Conservation (phyloP, 495 filamentous ascomycete genomes). For the Aspergillus sclerotiicarbonarius region DNA sequence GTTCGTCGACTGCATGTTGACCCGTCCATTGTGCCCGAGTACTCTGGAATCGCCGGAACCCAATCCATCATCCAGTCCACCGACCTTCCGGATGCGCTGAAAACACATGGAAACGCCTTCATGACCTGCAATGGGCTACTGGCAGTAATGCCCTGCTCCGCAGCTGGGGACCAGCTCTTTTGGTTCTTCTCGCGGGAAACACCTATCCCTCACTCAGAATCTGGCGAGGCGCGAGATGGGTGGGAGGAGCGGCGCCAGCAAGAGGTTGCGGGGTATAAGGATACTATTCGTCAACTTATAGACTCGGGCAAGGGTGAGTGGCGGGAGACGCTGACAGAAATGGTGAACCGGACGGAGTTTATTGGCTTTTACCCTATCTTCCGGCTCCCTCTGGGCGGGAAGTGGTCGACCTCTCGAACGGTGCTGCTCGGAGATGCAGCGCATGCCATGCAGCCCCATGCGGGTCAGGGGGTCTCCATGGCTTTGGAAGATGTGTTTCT, state of each 20-base stretch:
- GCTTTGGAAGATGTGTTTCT: constrained; percentile 45
- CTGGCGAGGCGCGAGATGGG: constrained; percentile 31
- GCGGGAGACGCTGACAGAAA: constrained; percentile 38
- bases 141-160: constrained; percentile 37
- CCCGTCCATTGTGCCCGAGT: constrained; percentile 27
- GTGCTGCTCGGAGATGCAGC: constrained; percentile 42
- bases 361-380: constrained; percentile 52
- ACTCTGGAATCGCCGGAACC: constrained; percentile 37
- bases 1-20: constrained; percentile 30
- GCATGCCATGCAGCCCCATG: constrained; percentile 46
- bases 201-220: constrained; percentile 22
- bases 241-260: constrained; percentile 42
- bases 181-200: constrained; percentile 29
- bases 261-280: constrained; percentile 36
- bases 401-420: constrained; percentile 38
- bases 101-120: constrained; percentile 37
- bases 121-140: constrained; percentile 50
- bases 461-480: constrained; percentile 46
- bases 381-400: constrained; percentile 41
- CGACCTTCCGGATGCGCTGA: constrained; percentile 6
- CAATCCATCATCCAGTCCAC: constrained; percentile 41
- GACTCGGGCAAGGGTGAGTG: constrained; percentile 38
- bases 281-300: constrained; percentile 31
- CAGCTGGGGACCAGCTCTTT: constrained; percentile 25
- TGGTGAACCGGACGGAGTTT: constrained; percentile 35